Base-by-base conservation (phyloP, 352 stramenopile genomes). In the Blastocystis sp. region DNA sequence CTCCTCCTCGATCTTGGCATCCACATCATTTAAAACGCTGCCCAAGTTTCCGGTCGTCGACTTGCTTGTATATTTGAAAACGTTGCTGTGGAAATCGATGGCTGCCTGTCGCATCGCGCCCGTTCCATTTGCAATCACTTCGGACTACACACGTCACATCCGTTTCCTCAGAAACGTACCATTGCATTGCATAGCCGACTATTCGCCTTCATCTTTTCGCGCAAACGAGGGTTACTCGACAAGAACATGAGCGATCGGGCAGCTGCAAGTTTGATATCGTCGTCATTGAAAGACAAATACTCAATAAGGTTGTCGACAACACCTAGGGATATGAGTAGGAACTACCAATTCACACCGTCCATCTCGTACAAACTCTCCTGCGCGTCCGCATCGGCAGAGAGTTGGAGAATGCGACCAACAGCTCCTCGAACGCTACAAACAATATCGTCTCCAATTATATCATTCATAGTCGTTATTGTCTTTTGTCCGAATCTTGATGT, bases 271-370 rank as follows among this genome's bases (percentile, higher is more conserved):
- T 44, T 40, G 34, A 81, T 64, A 27, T 57, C 38, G 9, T 46
- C 34, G 27, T 81, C 69, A 40, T 81, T 32, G 21, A 64, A 63
- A 24, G 29, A 36, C 16, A 81, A 27, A 44, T 54, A 63, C 24
- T 63, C 27, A 24, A 81, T 61, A 27, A 81, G 21, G 42, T 81
- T 81, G 46, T 81, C 69, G 16, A 81, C n/a, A 81, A 81, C 44
- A 34, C 34, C 69, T 81, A 64, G 4, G 32, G 8, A 38, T 16
- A 34, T 65, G 14, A 81, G 2, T 65, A 6, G 16, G 42, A 48
- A 38, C 4, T 34, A 64, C 69, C 48, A 1, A 44, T 6, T 42
- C 36, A 4, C 63, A 81, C 69, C 44, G 40, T 54, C 40, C 53
- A 81, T 64, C 29, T 36, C 56, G 34, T 63, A 63, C 18, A 81